Conservation (phyloP, 1,139 yeast species). For the Diutina pseudorugosa region DNA sequence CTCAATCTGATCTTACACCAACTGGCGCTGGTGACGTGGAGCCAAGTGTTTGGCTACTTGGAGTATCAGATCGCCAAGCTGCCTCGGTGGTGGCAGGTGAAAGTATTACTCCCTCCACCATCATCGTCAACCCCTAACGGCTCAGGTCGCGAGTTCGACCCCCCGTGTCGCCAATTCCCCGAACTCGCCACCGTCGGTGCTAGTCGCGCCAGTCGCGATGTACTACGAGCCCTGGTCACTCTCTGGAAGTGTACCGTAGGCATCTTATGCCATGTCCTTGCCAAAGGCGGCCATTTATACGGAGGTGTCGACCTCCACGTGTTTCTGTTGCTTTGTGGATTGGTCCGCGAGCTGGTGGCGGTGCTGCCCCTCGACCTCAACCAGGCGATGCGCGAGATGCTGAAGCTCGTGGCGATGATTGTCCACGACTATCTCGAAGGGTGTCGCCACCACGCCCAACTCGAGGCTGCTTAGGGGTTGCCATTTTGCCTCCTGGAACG, state of each 20-base stretch:
- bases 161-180: neutral
- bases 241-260: neutral
- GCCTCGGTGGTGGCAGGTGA: neutral
- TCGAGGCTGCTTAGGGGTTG: no score
- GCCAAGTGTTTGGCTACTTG: neutral
- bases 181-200: neutral
- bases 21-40: neutral
- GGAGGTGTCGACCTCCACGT: neutral
- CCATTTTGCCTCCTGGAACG: no score
- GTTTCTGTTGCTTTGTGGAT: neutral
- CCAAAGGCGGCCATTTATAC: neutral
- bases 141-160: neutral
- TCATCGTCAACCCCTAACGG: no score
- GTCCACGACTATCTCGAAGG: neutral
- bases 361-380: neutral
- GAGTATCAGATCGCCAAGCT: neutral
- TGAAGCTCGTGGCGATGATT: neutral
- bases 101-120: neutral
- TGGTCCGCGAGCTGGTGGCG: neutral
- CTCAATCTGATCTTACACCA: neutral
- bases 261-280: neutral
- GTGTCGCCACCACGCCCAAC: neutral
- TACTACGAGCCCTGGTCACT: neutral
- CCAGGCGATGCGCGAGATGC: neutral
- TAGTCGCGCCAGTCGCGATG: neutral